Percentiles rank a stretch among this genome's conserved stretches.
Evolutionary conservation across 2,329 filamentous ascomycete genomes (phyloP).

Genomic region (Colletotrichum lindemuthianum): DNA sequence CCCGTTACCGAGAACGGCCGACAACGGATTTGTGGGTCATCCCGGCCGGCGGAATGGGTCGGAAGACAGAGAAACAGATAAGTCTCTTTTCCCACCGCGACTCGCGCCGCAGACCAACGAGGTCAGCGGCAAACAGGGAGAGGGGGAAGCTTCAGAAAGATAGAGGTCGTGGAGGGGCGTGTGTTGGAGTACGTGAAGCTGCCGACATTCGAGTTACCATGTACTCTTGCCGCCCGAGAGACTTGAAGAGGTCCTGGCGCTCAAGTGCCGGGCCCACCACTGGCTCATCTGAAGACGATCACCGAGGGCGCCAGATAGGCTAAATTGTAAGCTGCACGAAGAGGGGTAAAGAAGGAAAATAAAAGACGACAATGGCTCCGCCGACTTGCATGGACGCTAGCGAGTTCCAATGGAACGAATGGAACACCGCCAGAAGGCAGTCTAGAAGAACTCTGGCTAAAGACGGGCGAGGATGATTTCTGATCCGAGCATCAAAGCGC

Average conservation of each 20-base stretch:
- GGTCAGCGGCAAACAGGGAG: not conserved
- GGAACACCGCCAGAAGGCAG: constrained; percentile 26
- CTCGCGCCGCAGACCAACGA: too few species aligned
- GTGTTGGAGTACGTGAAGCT: too few species aligned
- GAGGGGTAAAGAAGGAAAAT: not conserved
- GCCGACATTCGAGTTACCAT: not conserved
- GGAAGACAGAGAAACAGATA: not conserved
- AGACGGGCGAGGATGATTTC: constrained; percentile 2
- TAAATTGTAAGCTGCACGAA: too few species aligned
- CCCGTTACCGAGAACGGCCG: constrained; percentile 8
- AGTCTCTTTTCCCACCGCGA: too few species aligned
- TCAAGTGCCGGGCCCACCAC: constrained; percentile 17
- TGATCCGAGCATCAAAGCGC: constrained; percentile 11
- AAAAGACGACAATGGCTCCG: not conserved
- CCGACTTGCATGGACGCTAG: constrained; percentile 11
- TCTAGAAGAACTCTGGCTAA: constrained; percentile 29
- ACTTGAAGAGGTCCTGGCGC: constrained; percentile 13
- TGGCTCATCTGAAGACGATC: constrained; percentile 20
- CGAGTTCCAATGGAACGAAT: constrained; percentile 17
- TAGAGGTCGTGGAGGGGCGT: not conserved
- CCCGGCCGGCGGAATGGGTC: constrained; percentile 11
- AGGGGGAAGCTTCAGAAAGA: not conserved
- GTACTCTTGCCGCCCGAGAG: not conserved
- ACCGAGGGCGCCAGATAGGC: not conserved
- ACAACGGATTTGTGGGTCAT: constrained; percentile 20